Evolutionary conservation across 2,329 filamentous ascomycete species (phyloP).

Genomic region (Chaetomium olivaceum): DNA sequence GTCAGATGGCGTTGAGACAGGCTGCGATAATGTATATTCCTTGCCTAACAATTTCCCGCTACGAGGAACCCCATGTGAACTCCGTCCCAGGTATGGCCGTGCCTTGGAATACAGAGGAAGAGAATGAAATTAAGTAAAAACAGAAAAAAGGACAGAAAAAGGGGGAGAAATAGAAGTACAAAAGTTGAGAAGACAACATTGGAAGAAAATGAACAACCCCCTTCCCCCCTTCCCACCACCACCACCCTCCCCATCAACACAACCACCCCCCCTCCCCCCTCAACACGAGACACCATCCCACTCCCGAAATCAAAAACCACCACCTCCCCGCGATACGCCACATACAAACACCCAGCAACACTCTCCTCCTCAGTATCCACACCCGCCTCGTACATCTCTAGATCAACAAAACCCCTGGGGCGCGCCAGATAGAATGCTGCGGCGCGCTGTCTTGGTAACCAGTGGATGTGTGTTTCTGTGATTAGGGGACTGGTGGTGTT

Average conservation of each 20-base stretch:
- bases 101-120: neutral
- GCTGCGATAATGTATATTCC: neutral
- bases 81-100: neutral
- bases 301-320: slow-evolving; percentile 24
- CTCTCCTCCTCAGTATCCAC: slow-evolving; percentile 20
- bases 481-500: neutral
- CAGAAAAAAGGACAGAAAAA: no score
- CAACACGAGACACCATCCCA: neutral
- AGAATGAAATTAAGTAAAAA: neutral
- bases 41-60: neutral
- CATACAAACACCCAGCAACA: slow-evolving; percentile 8
- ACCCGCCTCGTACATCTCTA: neutral
- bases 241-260: neutral
- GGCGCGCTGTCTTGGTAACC: slow-evolving; percentile 10
- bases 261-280: neutral
- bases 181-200: no score
- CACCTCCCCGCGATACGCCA: slow-evolving; percentile 19
- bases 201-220: no score
- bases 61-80: neutral
- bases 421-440: slow-evolving; percentile 9
- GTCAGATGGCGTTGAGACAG: neutral
- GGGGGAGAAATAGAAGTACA: no score
- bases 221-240: no score
- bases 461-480: slow-evolving; percentile 15
- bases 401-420: slow-evolving; percentile 7